Base-by-base conservation (phyloP, 139 green algal genomes). In the Chlorella sp. region DNA sequence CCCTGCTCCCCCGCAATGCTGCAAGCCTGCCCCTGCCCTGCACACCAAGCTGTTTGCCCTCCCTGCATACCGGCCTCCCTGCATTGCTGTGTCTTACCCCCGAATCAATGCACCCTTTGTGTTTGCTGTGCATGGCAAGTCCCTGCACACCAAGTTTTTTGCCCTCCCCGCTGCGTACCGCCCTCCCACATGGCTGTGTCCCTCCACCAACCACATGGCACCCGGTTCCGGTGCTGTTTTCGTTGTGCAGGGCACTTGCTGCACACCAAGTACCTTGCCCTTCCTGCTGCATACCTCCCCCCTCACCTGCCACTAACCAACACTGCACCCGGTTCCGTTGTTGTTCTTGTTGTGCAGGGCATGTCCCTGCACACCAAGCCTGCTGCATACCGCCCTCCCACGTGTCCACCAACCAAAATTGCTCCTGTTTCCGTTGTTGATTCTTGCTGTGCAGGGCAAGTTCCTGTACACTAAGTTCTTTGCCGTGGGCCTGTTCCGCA, bases 401-500 rank as follows among this genome's bases (percentile, higher is more conserved):
- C n/a, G n/a, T n/a, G n/a, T n/a, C n/a, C n/a, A n/a, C n/a, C n/a
- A n/a, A n/a, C n/a, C n/a, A n/a, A n/a, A n/a, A 71, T 71, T 9
- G 2, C 21, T 26, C 2, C 64, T 71, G 64, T 76, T 76, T 76
- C 28, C 4, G 26, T 28, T 80, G 2, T 9, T 80, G 2, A 91
- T 90, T 66, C 81, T 26, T 0, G 53, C 40, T 71, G 24, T 79
- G 48, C 75, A 75, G 86, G 75, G 69, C 75, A 85, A 82, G 94
- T 97, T 98, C 73, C 88, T 94, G 11, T 99, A 99, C 96, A 97
- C 95, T 90, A 97, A 97, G 81, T 99, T 99, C 90, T 98, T 99
- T 66, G 97, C 96, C 36, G 96, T 99, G 71, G 97, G 97, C 15
- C 93, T 99, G 26, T 99, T 99, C 95, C 92, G 97, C 48, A 89